Evolutionary conservation across 768 basidiomycete species (phyloP), one percentile per base, ranked within the genome.

Genomic region (Mycena sanguinolenta): DNA sequence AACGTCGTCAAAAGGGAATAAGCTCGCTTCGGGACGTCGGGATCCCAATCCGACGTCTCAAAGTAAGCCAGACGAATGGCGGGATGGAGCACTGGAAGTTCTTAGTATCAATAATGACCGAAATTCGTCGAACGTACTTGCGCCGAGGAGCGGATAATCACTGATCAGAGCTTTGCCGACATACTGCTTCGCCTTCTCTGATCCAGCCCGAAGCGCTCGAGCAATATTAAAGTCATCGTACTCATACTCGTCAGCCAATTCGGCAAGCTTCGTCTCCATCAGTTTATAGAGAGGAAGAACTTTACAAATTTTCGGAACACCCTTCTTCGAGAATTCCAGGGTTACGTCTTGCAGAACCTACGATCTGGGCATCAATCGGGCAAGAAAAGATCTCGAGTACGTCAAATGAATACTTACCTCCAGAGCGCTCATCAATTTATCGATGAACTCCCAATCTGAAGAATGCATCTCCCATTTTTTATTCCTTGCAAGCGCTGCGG

Each of bases 141-240:
- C 39, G 19, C 38, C 39, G 42, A 60, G 59, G 17, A 60, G 39
- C 2, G 59, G 59, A 60, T 44, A 49, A 46, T 60, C 59, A 28
- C 59, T 49, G n/a, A 60, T 42, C 39, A 60, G 59, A 57, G n/a
- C n/a, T n/a, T n/a, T n/a, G n/a, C n/a, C n/a, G n/a, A n/a, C n/a
- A n/a, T n/a, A n/a, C n/a, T n/a, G n/a, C n/a, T n/a, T n/a, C n/a
- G n/a, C n/a, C n/a, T n/a, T n/a, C n/a, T n/a, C n/a, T n/a, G n/a
- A n/a, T n/a, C n/a, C n/a, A n/a, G n/a, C n/a, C n/a, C n/a, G n/a
- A n/a, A n/a, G n/a, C n/a, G n/a, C n/a, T n/a, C n/a, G n/a, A n/a
- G n/a, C n/a, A n/a, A n/a, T 57, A n/a, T 57, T 5, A 34, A 21
- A 30, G 32, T 57, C 34, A 3, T 57, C 55, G 30, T 36, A 38